Evolutionary conservation across 2,329 filamentous ascomycete species (phyloP), one percentile per base, ranked within the genome.

Genomic region (Davidsoniella eucalypti): DNA sequence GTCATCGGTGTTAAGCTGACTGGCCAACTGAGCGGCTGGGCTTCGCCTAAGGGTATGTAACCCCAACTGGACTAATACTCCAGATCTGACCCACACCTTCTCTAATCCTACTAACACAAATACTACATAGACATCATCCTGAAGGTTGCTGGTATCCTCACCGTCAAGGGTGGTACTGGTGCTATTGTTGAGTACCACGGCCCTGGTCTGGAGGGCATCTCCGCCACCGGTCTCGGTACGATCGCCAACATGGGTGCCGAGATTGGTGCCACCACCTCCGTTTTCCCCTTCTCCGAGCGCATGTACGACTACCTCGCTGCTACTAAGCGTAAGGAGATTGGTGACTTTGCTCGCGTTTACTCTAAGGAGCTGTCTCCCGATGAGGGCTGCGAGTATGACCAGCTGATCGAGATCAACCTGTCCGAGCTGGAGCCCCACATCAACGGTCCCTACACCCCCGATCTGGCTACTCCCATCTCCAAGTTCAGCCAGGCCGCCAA

Each of bases 391-490:
- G 81, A 96, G 69, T 98, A 96, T 67, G 92, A 98, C 67, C 77
- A 96, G 70, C 68, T 95, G 58, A 87, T 96, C 61, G 90, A 95
- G 71, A 86, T 98, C 70, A 90, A 98, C 74, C 78, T 98, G 50
- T 83, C 78, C 53, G 84, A 90, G 68, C 82, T 98, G 45, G 92
- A 98, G 74, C 92, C 92, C 58, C 87, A 96, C 66, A 87, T 98
- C 73, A 98, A 98, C 73, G 92, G 92, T 57, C 92, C 92, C 57
- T 96, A 96, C 78, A 98, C 92, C 25, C 92, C 92, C 55, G 92
- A 98, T 78, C 75, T 98, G 69, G 88, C 87, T 51, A 96, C 92
- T 6, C 92, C 92, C 47, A 93, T 98, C 66, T 94, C 87, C 70
- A 92, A 95, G 73, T 94, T 96, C 73, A 87, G 84, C 69, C 82